Base-by-base conservation (phyloP, 148 eudicot species). In the Nepenthes gracilis region DNA sequence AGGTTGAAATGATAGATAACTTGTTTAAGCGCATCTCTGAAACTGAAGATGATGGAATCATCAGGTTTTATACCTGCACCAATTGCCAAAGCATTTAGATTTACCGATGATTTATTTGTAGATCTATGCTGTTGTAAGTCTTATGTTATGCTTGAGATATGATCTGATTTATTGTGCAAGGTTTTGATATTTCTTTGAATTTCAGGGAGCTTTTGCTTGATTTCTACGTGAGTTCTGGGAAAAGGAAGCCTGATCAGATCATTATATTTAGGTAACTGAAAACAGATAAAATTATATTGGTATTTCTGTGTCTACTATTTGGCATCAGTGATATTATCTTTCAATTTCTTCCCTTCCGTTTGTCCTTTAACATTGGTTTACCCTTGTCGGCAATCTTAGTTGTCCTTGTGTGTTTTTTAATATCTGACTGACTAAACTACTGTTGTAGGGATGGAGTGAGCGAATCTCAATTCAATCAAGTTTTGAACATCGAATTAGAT, bases 181-280 rank as follows among this genome's bases (percentile, higher is more conserved):
- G 0, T 23, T 23, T 23, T 23, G 23, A 23, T 23, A 23, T 23
- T 23, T 23, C 43, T 60, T 1, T 12, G 65, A 0, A 11, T 65
- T 60, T 35, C 80, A 89, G 97, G 86, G 97, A 90, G 70, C 66
- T 70, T 34, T 60, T 90, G 14, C 66, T 78, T 54, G 97, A 90
- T 57, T 90, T 84, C 54, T 86, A 86, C 43, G 58, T 61, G 12
- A 90, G 88, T 65, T 84, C 95, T 5, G 75, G 69, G 43, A 78
- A 80, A 53, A 69, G 79, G 64, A 87, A 90, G 74, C 92, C 95
- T 1, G 92, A 90, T n/a, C 89, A 90, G 8, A 83, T 90, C 1
- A 85, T 90, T 2, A 83, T 87, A 43, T 90, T 90, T 57, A 77
- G 97, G 97, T 90, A 68, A 23, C 23, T 23, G 0, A 23, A 23